Evolutionary conservation across 768 basidiomycete genomes (phyloP).

Genomic region (Postia placenta): DNA sequence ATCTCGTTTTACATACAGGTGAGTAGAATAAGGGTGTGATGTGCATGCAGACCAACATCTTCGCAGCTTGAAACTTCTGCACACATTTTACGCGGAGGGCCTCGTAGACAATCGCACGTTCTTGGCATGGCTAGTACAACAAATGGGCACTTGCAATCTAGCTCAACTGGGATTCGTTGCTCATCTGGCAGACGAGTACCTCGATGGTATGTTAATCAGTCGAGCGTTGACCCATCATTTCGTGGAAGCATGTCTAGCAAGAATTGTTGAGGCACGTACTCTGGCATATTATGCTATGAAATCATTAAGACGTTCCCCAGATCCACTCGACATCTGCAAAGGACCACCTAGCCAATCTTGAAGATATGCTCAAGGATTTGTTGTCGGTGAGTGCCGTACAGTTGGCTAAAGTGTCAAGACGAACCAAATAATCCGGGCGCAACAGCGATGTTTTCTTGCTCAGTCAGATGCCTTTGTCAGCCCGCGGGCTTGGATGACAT

Average conservation of each 20-base stretch:
- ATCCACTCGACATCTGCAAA: constrained; percentile 49
- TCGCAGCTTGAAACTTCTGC: constrained; percentile 59
- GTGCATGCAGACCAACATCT: neutral
- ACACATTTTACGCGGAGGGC: constrained; percentile 75
- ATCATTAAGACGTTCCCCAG: constrained; percentile 19
- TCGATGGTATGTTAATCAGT: constrained; percentile 59
- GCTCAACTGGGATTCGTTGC: constrained; percentile 77
- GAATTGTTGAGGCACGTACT: constrained; percentile 54
- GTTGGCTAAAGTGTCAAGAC: no score
- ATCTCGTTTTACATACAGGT: constrained; percentile 77
- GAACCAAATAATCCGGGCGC: neutral
- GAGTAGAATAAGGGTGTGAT: neutral
- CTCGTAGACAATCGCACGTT: constrained; percentile 76
- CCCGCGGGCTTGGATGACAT: constrained; percentile 58
- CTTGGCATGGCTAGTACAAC: constrained; percentile 73
- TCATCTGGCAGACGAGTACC: constrained; percentile 74
- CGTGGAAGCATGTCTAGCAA: constrained; percentile 62
- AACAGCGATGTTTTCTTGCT: constrained; percentile 63
- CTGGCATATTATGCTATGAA: neutral
- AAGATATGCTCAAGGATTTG: constrained; percentile 46
- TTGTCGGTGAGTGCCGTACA: constrained; percentile 38
- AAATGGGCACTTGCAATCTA: constrained; percentile 71
- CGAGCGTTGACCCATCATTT: constrained; percentile 68
- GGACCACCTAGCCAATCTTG: constrained; percentile 49
- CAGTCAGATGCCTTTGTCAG: constrained; percentile 70